Percentiles rank a stretch among this genome's conserved stretches.
Conservation (phyloP, 2,329 filamentous ascomycete species). For the Metarhizium rileyi region DNA sequence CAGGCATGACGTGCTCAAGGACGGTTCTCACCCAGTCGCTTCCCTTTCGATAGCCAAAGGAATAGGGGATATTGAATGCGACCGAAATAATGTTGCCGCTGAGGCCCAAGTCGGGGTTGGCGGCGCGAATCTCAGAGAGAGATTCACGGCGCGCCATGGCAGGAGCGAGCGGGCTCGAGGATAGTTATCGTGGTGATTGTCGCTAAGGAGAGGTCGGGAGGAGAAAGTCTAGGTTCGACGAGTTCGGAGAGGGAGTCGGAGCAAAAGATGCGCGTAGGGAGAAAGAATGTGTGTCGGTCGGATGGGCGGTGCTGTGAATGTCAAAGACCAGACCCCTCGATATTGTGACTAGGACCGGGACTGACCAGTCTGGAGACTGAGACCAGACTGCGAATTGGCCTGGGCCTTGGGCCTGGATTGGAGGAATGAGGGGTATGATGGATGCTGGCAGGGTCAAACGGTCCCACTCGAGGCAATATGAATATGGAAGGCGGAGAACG, state of each 20-base stretch:
- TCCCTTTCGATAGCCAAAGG: constrained; percentile 46
- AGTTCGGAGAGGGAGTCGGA: not conserved
- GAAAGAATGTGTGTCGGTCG: not conserved
- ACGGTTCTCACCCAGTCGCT: constrained; percentile 47
- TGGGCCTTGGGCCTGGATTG: not conserved
- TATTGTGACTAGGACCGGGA: not conserved
- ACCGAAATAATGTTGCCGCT: constrained; percentile 59
- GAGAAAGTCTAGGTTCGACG: not conserved
- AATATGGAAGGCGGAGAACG: not conserved
- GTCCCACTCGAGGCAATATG: constrained; percentile 6
- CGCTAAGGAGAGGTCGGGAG: not conserved
- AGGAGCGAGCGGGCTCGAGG: not conserved
- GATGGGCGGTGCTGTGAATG: not conserved
- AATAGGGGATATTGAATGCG: constrained; percentile 54
- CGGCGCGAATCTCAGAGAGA: constrained; percentile 43
- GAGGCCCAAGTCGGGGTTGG: constrained; percentile 46
- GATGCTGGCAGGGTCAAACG: not conserved
- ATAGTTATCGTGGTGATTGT: not conserved
- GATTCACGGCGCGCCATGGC: constrained; percentile 39
- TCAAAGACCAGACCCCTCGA: not conserved
- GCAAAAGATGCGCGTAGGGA: not conserved
- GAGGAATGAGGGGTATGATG: constrained; percentile 6
- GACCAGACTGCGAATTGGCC: too few species aligned
- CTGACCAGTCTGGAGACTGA: too few species aligned
- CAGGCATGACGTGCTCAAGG: not conserved